A percentile compares a stretch with the other conserved stretches of the same genome.
Conservation (phyloP, 495 filamentous ascomycete species). For the Penicillium silybi region DNA sequence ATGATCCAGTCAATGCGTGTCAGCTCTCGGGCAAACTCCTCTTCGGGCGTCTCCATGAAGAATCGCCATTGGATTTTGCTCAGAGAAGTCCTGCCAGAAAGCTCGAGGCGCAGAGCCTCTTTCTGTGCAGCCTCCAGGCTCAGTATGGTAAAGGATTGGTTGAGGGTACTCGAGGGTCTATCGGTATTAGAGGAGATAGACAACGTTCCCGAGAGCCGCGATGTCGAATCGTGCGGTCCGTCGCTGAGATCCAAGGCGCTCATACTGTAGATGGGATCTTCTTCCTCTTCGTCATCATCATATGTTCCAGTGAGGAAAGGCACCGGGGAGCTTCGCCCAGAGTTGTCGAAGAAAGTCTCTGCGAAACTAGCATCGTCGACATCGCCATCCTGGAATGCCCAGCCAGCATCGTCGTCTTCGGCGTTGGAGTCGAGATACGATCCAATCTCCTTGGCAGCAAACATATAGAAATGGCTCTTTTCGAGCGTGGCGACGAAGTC, state of each 20-base stretch:
- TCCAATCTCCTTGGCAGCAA: conserved; percentile 78
- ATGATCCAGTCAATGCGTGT: conserved; percentile 96
- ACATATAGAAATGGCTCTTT: conserved; percentile 68
- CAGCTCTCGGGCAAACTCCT: conserved; percentile 83
- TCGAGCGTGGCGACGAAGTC: conserved; percentile 69
- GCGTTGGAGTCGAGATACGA: conserved; percentile 56
- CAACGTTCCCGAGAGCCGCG: conserved; percentile 40
- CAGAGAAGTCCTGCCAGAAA: conserved; percentile 55
- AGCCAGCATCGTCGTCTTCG: conserved; percentile 78
- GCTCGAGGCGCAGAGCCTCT: conserved; percentile 63
- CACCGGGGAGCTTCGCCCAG: conserved; percentile 38
- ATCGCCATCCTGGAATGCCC: conserved; percentile 65
- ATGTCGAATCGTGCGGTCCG: conserved; percentile 33
- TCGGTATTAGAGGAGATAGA: conserved; percentile 40
- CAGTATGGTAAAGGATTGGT: conserved; percentile 45
- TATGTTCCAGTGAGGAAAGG: conserved; percentile 29
- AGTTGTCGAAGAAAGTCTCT: conserved; percentile 39
- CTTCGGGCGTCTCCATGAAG: conserved; percentile 75
- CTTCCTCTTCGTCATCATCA: conserved; percentile 34
- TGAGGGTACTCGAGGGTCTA: conserved; percentile 36
- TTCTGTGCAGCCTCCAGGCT: conserved; percentile 70
- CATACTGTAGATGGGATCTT: conserved; percentile 43
- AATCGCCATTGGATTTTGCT: conserved; percentile 78
- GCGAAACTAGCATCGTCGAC: conserved; percentile 36
- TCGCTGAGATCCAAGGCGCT: conserved; percentile 43